Conservation (phyloP, 108 stramenopile species). For the Skeletonema costatum region DNA sequence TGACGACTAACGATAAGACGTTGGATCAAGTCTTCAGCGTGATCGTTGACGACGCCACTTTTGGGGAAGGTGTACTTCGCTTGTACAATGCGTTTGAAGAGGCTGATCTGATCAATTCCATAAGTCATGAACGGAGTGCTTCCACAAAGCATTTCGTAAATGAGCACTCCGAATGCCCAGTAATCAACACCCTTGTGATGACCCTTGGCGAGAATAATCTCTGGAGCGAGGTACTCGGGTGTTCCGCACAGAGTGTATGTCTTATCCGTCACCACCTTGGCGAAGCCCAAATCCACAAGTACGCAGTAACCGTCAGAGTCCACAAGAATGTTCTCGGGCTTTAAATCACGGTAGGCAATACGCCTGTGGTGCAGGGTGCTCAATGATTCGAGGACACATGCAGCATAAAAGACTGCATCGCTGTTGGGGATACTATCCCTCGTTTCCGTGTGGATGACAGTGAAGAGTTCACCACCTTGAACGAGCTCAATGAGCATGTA, state of each 20-base stretch:
- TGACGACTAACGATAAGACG: conserved; percentile 89
- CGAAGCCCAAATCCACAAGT: conserved; percentile 99
- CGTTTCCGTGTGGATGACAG: conserved; percentile 89
- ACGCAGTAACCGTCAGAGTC: conserved; percentile 94
- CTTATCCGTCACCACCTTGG: conserved; percentile 96
- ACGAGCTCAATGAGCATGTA: conserved; percentile 93
- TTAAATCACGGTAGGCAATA: conserved; percentile 83
- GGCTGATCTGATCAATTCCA: conserved; percentile 91
- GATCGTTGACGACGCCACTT: conserved; percentile 78
- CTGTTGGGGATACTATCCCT: conserved; percentile 89
- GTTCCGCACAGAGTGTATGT: conserved; percentile 98
- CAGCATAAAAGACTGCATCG: conserved; percentile 87
- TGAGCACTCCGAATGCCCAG: conserved; percentile 98
- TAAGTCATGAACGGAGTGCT: conserved; percentile 96
- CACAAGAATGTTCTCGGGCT: conserved; percentile 93
- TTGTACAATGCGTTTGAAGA: conserved; percentile 95
- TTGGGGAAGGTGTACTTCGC: conserved; percentile 92
- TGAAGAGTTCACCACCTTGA: conserved; percentile 94
- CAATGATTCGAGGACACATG: conserved; percentile 78
- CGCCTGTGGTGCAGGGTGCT: conserved; percentile 69
- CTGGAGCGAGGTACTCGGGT: conserved; percentile 98
- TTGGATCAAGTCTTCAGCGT: conserved; percentile 89
- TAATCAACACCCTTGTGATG: conserved; percentile 99
- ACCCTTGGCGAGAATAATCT: conserved; percentile 98
- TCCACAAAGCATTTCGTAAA: conserved; percentile 98